These are phyloP conservation scores for Salix purpurea DNA, from an alignment of 345 rosid genomes.

Conservation along the genomic window DNA sequence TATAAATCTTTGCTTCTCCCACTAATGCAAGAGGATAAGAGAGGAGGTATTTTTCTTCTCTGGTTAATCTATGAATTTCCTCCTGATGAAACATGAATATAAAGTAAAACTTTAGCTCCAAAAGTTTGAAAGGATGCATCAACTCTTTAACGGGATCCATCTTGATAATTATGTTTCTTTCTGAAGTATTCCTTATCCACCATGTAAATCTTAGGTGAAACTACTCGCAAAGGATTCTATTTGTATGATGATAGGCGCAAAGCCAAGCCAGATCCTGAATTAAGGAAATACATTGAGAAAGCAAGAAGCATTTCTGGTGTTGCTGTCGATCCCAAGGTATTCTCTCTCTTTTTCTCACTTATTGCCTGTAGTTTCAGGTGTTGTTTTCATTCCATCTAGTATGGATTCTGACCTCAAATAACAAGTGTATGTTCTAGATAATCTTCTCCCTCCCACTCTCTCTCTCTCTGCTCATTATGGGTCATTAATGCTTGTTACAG, in stretches of 20 bases:
- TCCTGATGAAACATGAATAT: not conserved
- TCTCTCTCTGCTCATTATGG: not conserved
- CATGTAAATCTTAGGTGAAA: constrained; percentile 54
- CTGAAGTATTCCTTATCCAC: not conserved
- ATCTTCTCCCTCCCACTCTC: not conserved
- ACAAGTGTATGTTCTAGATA: not conserved
- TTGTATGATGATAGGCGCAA: constrained; percentile 71
- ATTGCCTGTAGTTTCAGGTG: too few relatives aligned
- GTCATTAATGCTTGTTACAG: constrained; percentile 31
- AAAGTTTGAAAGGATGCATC: not conserved
- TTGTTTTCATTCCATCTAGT: not conserved
- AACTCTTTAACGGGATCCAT: not conserved
- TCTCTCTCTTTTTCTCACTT: constrained; percentile 7
- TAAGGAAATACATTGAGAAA: constrained; percentile 72
- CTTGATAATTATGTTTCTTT: not conserved
- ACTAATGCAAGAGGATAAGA: constrained; percentile 85
- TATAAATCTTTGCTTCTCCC: constrained; percentile 85
- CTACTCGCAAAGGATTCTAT: constrained; percentile 78
- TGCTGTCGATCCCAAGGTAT: constrained; percentile 67
- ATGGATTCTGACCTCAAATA: not conserved
- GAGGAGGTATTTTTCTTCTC: constrained; percentile 50
- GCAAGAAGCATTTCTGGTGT: constrained; percentile 75
- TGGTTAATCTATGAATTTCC: not conserved
- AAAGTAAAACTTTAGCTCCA: not conserved
- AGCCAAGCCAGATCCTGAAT: constrained; percentile 83